Base-by-base conservation (phyloP, 2,329 filamentous ascomycete species). In the Fusarium sp. region DNA sequence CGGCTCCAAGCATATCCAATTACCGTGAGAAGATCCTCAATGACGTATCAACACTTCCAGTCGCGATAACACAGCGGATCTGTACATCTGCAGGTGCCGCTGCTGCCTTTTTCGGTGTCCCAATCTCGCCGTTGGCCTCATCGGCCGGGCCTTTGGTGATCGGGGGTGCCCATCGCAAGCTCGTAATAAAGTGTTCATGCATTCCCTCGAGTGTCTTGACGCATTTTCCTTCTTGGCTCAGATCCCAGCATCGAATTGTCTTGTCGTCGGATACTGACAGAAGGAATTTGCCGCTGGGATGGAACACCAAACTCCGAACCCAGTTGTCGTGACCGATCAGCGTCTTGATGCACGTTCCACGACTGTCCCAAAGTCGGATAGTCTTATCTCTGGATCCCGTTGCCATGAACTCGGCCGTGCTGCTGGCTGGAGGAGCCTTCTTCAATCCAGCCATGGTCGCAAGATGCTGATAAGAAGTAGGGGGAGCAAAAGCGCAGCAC, bases 281-380 rank as follows among this genome's bases (percentile, higher is more conserved):
- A 2, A 98, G 88, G 79, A 97, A 98, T 83, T 96, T 97, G 50
- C 96, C 96, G 10, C 94, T 94, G 0, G 96, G 96, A 79, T 98
- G 96, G 82, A 98, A 98, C 11, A 95, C 91, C 7, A 98, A 84
- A 1, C 90, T 93, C 35, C 95, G 91, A 10, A 98, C 91, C 96
- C 96, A 98, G 81, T 98, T 98, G 82, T 98, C 95, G 81, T 98
- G 96, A 2, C 96, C 96, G 1, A 91, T 85, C 2, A 98, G 86
- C 0, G 93, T 97, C 82, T 95, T 96, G 80, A 98, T 91, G 73
- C 94, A 90, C 13, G 92, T 95, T 35, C 96, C 96, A 64, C 95
- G 90, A 13, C 92, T 89, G 81, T 98, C 94, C 95, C 95, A 98
- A 8, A 98, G 85, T 78, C 92, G 92, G 80, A 98, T 97, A 0